These are phyloP conservation scores for Dothideomycetes sp. DNA, from an alignment of 2,329 filamentous ascomycete genomes.

Conservation along the genomic window DNA sequence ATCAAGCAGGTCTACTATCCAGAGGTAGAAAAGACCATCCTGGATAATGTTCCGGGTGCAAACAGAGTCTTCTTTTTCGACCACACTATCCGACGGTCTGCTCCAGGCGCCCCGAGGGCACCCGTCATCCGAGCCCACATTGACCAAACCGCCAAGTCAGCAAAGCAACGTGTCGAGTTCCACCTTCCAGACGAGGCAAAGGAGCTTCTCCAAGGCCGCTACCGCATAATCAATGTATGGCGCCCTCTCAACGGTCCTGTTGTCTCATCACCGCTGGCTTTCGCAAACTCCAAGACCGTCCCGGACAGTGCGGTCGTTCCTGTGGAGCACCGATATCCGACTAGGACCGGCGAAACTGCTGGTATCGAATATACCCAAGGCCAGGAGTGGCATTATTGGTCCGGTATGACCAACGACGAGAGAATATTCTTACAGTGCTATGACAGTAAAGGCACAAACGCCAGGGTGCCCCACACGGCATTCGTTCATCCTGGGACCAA, in stretches of 20 bases:
- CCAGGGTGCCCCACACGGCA: conserved; percentile 56
- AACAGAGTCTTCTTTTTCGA: conserved; percentile 67
- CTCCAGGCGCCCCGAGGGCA: conserved; percentile 46
- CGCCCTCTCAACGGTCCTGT: conserved; percentile 50
- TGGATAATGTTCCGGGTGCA: conserved; percentile 55
- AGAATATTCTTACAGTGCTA: conserved; percentile 41
- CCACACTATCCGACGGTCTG: conserved; percentile 69
- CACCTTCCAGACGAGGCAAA: conserved; percentile 61
- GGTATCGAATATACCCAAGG: conserved; percentile 48
- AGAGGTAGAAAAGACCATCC: conserved; percentile 63
- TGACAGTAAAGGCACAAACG: conserved; percentile 28
- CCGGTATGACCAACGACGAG: conserved; percentile 58
- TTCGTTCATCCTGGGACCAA: conserved; percentile 67
- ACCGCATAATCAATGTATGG: conserved; percentile 85
- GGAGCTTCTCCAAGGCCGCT: conserved; percentile 53
- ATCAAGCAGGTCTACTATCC: conserved; percentile 72
- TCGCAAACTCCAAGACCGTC: conserved; percentile 45
- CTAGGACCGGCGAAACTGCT: conserved; percentile 64
- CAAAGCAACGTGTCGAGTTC: conserved; percentile 53
- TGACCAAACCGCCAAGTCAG: conserved; percentile 64
- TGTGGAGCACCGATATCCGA: conserved; percentile 63
- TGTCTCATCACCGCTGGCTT: conserved; percentile 44
- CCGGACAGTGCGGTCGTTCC: conserved; percentile 54
- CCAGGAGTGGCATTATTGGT: conserved; percentile 72
- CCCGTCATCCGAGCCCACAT: conserved; percentile 70